Conservation (phyloP, 768 basidiomycete genomes). For the Cystofilobasidium ferigula region DNA sequence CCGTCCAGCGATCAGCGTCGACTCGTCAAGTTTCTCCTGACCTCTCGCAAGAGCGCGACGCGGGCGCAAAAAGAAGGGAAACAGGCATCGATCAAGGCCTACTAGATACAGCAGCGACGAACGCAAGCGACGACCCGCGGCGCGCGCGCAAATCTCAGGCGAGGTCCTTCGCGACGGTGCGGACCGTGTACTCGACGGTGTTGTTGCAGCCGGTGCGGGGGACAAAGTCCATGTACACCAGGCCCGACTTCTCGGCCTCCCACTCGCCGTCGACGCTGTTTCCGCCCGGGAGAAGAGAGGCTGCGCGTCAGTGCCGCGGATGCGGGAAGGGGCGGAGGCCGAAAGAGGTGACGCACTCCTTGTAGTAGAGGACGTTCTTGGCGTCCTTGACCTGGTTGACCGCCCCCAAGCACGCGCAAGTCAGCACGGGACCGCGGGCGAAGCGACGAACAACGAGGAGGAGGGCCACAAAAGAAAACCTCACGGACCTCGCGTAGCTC, state of each 20-base stretch:
- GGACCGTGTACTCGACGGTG: slow-evolving; percentile 35
- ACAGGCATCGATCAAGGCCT: no score
- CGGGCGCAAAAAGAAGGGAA: no score
- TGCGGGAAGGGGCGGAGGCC: neutral
- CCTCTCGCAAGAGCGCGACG: no score
- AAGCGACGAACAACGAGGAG: neutral
- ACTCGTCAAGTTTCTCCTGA: no score
- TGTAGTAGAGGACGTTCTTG: slow-evolving; percentile 12
- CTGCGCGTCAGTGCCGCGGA: neutral
- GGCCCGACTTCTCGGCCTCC: slow-evolving; percentile 32
- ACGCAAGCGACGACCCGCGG: no score
- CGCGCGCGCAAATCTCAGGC: no score
- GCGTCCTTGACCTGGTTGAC: neutral
- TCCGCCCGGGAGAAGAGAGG: neutral
- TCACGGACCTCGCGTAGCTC: slow-evolving; percentile 35
- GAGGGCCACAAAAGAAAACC: slow-evolving; percentile 28
- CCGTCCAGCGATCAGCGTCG: no score
- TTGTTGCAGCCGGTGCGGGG: slow-evolving; percentile 35
- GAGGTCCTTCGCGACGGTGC: slow-evolving; percentile 31
- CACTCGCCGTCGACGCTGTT: slow-evolving; percentile 34
- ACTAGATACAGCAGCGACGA: no score
- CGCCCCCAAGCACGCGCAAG: neutral
- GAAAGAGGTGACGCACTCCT: neutral
- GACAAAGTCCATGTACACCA: slow-evolving; percentile 37
- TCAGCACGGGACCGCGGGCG: neutral